phyloP scores from a whole-genome alignment of 2,329 filamentous ascomycete genomes.

The Coleophoma crateriformis region DNA sequence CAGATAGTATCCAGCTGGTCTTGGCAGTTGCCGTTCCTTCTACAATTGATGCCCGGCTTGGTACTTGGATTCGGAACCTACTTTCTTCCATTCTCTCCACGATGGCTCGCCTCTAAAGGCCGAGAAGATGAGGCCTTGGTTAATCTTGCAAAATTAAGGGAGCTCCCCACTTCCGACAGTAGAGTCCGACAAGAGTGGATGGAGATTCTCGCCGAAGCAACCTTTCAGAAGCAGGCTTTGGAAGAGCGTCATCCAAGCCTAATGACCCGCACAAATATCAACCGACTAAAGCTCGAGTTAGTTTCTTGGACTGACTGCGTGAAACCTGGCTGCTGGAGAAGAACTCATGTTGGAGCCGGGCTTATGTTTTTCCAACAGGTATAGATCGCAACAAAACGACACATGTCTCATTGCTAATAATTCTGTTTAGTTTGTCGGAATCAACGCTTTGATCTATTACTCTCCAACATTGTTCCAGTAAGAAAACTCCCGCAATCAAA shows the following conservation, averaged over 20 bases:
- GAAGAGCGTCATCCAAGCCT: conserved; percentile 29
- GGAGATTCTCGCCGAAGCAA: conserved; percentile 35
- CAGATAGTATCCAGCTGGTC: conserved; percentile 22
- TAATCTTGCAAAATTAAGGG: conserved; percentile 42
- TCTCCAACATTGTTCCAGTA: conserved; percentile 49
- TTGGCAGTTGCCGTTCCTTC: conserved; percentile 26
- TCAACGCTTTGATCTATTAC: conserved; percentile 56
- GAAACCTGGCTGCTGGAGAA: conserved; percentile 39
- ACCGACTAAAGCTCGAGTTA: conserved; percentile 40
- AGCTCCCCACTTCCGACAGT: conserved; percentile 39
- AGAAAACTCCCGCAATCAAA: conserved; percentile 9
- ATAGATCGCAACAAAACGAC: not conserved
- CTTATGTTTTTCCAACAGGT: conserved; percentile 52
- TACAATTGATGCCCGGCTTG: conserved; percentile 18
- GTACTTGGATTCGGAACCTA: conserved; percentile 30
- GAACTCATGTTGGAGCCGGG: conserved; percentile 42
- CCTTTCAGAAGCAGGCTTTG: conserved; percentile 29
- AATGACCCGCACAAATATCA: conserved; percentile 10
- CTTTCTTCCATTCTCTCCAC: conserved; percentile 39
- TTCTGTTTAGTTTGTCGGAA: conserved; percentile 36
- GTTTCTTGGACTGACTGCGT: conserved; percentile 44
- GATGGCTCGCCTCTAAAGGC: conserved; percentile 34
- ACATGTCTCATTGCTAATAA: no score
- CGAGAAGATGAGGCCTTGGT: conserved; percentile 40
- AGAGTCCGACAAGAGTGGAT: conserved; percentile 44